These are phyloP conservation scores for Penicillium diatomitis DNA, from an alignment of 495 filamentous ascomycete genomes.

Conservation along the genomic window DNA sequence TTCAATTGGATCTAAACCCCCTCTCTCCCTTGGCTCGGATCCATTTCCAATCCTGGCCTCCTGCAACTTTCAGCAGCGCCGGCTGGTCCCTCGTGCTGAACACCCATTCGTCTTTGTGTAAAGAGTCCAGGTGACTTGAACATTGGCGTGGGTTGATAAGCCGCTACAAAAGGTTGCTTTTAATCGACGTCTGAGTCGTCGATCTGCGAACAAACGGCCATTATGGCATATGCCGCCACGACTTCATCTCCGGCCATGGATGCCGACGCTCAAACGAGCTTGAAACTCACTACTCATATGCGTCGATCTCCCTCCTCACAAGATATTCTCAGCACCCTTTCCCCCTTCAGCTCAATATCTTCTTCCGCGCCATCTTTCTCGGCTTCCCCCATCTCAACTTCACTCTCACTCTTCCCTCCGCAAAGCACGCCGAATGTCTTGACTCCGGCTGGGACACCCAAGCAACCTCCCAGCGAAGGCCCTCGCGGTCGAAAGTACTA, in stretches of 20 bases:
- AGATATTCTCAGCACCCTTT: constrained; percentile 28
- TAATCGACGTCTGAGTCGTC: constrained; percentile 28
- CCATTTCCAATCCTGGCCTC: constrained; percentile 21
- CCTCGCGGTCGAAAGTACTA: constrained; percentile 35
- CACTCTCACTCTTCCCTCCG: constrained; percentile 22
- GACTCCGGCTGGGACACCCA: constrained; percentile 41
- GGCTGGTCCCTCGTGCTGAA: constrained; percentile 23
- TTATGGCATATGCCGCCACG: constrained; percentile 37
- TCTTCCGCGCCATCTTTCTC: constrained; percentile 23
- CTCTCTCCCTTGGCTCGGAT: constrained; percentile 24
- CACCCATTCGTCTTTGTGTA: constrained; percentile 27
- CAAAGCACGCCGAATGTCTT: constrained; percentile 30
- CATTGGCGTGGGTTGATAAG: constrained; percentile 30
- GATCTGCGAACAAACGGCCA: constrained; percentile 22
- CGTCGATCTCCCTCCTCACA: constrained; percentile 29
- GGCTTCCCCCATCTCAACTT: constrained; percentile 23
- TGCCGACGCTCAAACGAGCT: constrained; percentile 32
- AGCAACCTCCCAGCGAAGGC: constrained; percentile 43
- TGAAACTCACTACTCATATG: constrained; percentile 34
- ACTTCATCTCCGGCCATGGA: constrained; percentile 33
- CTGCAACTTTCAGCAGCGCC: constrained; percentile 22
- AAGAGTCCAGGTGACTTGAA: constrained; percentile 40
- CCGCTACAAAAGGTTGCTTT: constrained; percentile 16
- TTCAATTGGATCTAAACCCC: background rate
- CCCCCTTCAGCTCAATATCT: constrained; percentile 14